Base-by-base conservation (phyloP, 169 alveolate species). In the Cryptosporidium sp. region DNA sequence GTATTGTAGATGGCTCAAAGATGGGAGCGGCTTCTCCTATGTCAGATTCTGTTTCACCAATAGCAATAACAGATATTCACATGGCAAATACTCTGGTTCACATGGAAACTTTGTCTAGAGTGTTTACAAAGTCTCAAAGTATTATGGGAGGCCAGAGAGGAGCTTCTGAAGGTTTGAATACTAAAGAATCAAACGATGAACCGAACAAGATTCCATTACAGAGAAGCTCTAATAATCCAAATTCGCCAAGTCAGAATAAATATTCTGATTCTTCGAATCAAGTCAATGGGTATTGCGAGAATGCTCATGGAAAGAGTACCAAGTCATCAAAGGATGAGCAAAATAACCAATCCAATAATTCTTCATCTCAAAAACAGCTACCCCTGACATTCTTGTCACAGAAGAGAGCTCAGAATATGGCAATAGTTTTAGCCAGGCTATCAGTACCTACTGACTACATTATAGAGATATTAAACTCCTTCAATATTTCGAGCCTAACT, bases 401-500 rank as follows among this genome's bases (percentile, higher is more conserved):
- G 62, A 91, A 85, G 58, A 85, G 93, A 16, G 93, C 93, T 29
- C 93, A 91, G 50, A 91, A 91, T 69, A 86, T 91, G 59, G 93
- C 92, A 26, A 91, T 91, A 1, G 91, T 91, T 39, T 84, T 85
- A 10, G 92, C 93, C 23, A 65, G 93, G 48, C 73, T 91, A 0
- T 73, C 92, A 3, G 89, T 91, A 18, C 75, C 92, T 14, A 86
- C 86, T 7, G 84, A 85, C 59, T 91, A 85, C 26, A 74, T 87
- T 51, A 91, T 91, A 21, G 69, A 59, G 55, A 61, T 85, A 69
- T 86, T 91, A 26, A 65, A 68, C 43, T 70, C 80, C 9, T 84
- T 91, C 41, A 86, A 85, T 69, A 74, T 74, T 35, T 84, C 89
- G 39, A 91, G 86, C 59, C 41, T 91, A 67, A 85, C 84, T 52